A percentile compares a stretch with the other conserved stretches of the same genome.
Evolutionary conservation across 768 basidiomycete genomes (phyloP).

Genomic region (Strobilomyces dryophilus): DNA sequence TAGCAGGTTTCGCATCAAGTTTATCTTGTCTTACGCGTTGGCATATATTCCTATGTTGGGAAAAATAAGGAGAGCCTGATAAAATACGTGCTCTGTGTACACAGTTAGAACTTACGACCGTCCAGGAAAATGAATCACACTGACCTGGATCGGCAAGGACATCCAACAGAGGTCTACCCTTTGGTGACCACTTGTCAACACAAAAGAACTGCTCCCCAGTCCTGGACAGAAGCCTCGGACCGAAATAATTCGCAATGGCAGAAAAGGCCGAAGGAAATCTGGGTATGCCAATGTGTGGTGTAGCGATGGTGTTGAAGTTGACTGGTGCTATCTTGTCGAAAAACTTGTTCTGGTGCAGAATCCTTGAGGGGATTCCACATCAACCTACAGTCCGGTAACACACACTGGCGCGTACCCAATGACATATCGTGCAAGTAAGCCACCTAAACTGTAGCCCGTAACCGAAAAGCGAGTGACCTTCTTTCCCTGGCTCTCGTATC

Average conservation of each 20-base stretch:
- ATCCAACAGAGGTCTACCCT: slow-evolving; percentile 63
- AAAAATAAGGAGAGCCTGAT: slow-evolving; percentile 65
- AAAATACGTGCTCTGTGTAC: slow-evolving; percentile 63
- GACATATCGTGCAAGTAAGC: slow-evolving; percentile 75
- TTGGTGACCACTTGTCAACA: slow-evolving; percentile 66
- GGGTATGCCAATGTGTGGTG: slow-evolving; percentile 77
- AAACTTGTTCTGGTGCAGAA: slow-evolving; percentile 63
- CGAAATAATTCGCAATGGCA: slow-evolving; percentile 48
- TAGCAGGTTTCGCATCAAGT: not conserved
- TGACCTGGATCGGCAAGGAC: slow-evolving; percentile 78
- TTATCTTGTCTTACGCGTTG: slow-evolving; percentile 53
- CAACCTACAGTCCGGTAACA: not conserved
- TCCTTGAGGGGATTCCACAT: slow-evolving; percentile 34
- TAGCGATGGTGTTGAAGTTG: slow-evolving; percentile 82
- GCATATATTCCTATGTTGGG: slow-evolving; percentile 73
- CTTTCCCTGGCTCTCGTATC: slow-evolving; percentile 49
- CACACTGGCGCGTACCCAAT: slow-evolving; percentile 49
- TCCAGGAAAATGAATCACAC: slow-evolving; percentile 4
- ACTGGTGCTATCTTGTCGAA: slow-evolving; percentile 68
- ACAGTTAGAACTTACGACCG: not conserved
- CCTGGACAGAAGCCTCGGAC: slow-evolving; percentile 66
- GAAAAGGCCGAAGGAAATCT: slow-evolving; percentile 59
- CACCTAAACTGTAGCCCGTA: slow-evolving; percentile 79
- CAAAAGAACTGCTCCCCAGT: slow-evolving; percentile 80
- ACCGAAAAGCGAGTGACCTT: slow-evolving; percentile 68